Evolutionary conservation across 2,329 filamentous ascomycete genomes (phyloP), one percentile per base, ranked within the genome.

Genomic region (Neofusicoccum sp.): DNA sequence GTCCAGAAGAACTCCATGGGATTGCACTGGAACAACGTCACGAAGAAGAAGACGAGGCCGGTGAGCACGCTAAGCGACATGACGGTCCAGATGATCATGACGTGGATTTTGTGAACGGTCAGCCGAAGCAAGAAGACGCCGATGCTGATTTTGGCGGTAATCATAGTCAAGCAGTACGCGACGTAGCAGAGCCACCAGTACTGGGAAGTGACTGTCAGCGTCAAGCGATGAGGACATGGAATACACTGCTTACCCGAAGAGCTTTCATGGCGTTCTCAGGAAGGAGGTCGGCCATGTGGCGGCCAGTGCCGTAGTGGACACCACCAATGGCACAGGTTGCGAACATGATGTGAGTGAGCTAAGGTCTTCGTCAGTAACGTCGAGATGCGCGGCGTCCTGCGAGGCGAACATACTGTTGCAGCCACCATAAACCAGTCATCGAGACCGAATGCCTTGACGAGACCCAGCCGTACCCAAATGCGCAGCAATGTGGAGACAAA

Each of bases 1-100:
- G 76, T 69, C 81, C 83, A 85, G 67, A 84, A 85, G 66, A 76
- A 82, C 6, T 74, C 75, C 1, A 80, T 69, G 0, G 84, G 83
- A 0, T 66, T 72, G 71, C 83, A 85, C 67, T 85, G 83, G 16
- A 85, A 77, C 0, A 82, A 66, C 4, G 81, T 77, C 64, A 83
- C 70, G 68, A 84, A 79, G 70, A 82, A 81, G 70, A 78, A 78
- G 56, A 75, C 68, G 50, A 74, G 62, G 52, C 74, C 74, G 67
- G 78, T 81, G 7, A 75, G 4, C 3, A 74, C 71, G 2, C 74
- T 73, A 2, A 76, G 62, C 6, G 63, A 56, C 68, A 79, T 79
- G 37, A 76, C 71, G 29, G 67, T 54, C 61, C 73, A 75, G 63
- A 81, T 76, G 61, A 80, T 74, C 65, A 68, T 72, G 37, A 62